Base-by-base conservation (phyloP, 1,139 yeast genomes). In the Entelexis paramagnoliae region DNA sequence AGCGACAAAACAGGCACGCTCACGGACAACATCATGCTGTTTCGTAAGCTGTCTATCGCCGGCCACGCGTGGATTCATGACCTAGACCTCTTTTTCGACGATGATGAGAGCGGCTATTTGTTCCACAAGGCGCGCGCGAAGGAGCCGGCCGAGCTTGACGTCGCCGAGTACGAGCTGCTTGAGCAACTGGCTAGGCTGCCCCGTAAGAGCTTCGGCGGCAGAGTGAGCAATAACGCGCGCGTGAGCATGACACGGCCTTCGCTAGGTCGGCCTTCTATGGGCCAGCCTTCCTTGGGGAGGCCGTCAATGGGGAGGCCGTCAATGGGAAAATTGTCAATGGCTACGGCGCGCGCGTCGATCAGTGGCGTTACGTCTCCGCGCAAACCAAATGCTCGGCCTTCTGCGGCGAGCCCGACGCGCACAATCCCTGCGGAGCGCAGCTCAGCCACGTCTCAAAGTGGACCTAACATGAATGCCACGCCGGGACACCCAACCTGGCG, bases 1-100 rank as follows among this genome's bases (percentile, higher is more conserved):
- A 85, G 95, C 58, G 99, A 93, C 66, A 93, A 93, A 66, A 93
- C 98, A 0, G 99, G 99, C 13, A 93, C 98, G 0, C 74, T 93
- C 55, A 93, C 99, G 0, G 96, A 88, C 62, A 88, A 88, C 64
- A 69, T 79, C 60, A 88, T 88, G 96, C 70, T 87, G 28, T 88
- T 88, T 64, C 73, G 95, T 49, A 87, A 86, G 62, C 77, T 88
- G 58, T 79, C 91, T 22, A 81, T 88, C 6, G 83, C 85, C 55
- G 99, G 99, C 1, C 76, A 83, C 6, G 80, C 95, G 7, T 91
- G 96, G 96, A 63, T 81, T 9, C 98, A 91, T 68, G 88, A 83
- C 59, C 67, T 81, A 26, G 91, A 81, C 59, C 57, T 75, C 10
- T 66, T 74, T 56, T 60, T 71, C 38, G 59, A 64, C 17, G 59